These are phyloP conservation scores for Aspergillus tamarii DNA, from an alignment of 2,329 filamentous ascomycete genomes.

Conservation along the genomic window DNA sequence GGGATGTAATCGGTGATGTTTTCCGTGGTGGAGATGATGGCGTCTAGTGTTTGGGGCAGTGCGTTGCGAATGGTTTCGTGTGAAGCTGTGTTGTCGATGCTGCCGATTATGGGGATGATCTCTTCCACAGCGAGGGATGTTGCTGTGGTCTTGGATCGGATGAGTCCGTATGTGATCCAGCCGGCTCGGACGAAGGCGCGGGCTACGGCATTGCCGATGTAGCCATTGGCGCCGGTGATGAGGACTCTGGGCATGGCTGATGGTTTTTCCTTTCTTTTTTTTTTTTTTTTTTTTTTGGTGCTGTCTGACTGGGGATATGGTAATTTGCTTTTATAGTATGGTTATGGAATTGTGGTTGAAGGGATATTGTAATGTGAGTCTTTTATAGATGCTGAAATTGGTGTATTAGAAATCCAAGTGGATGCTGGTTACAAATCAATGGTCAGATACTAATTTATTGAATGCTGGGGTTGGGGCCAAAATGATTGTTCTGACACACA, in stretches of 20 bases:
- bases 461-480: background rate
- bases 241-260: conserved; percentile 6
- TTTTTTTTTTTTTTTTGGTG: too few relatives aligned
- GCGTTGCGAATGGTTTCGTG: background rate
- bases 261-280: too few relatives aligned
- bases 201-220: conserved; percentile 18
- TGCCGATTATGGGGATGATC: conserved; percentile 13
- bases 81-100: conserved; percentile 3
- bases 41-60: conserved; percentile 8
- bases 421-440: background rate
- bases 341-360: too few relatives aligned
- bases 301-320: background rate
- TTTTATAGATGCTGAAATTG: background rate
- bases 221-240: conserved; percentile 18
- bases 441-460: background rate
- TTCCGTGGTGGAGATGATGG: conserved; percentile 16
- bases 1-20: conserved; percentile 8
- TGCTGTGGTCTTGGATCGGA: conserved; percentile 1
- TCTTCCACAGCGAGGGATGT: conserved; percentile 10
- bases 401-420: background rate
- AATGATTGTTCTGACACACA: background rate
- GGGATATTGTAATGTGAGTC: background rate
- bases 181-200: conserved; percentile 15
- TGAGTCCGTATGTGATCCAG: conserved; percentile 14
- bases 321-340: background rate